Percentiles rank a stretch among this genome's conserved stretches.
Conservation (phyloP, 1,284 basidiomycete species). For the Pholiota adiposa region DNA sequence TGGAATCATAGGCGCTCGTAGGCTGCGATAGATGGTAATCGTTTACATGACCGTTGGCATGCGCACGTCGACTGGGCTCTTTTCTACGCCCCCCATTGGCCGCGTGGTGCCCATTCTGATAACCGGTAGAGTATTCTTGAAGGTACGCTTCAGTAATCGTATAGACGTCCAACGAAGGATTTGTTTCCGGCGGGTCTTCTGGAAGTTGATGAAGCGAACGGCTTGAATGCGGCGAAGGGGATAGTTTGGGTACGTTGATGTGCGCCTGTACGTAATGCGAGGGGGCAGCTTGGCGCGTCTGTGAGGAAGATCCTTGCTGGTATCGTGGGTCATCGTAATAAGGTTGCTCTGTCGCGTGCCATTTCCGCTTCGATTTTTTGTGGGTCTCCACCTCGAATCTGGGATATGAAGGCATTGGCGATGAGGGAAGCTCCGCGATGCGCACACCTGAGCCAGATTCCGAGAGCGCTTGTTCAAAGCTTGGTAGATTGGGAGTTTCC, state of each 20-base stretch:
- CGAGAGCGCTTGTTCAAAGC: slow-evolving; percentile 31
- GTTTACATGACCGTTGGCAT: neutral
- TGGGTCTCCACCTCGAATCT: slow-evolving; percentile 15
- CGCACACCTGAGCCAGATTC: slow-evolving; percentile 14
- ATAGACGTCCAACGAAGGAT: slow-evolving; percentile 19
- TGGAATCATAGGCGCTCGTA: slow-evolving; percentile 3
- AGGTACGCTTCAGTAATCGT: slow-evolving; percentile 17
- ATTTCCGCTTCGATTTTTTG: slow-evolving; percentile 10
- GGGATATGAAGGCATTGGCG: slow-evolving; percentile 10
- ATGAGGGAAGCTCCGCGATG: slow-evolving; percentile 14
- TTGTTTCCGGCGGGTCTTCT: slow-evolving; percentile 11
- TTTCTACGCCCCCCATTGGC: slow-evolving; percentile 11
- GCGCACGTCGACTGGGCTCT: neutral
- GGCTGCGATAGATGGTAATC: slow-evolving; percentile 8
- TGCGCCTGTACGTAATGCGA: slow-evolving; percentile 18
- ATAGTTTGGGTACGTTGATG: slow-evolving; percentile 5
- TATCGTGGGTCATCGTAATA: slow-evolving; percentile 5
- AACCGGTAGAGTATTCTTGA: slow-evolving; percentile 22
- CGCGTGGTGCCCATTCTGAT: slow-evolving; percentile 21
- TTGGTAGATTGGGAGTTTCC: slow-evolving; percentile 42
- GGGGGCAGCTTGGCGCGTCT: slow-evolving; percentile 8
- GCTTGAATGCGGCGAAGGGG: neutral
- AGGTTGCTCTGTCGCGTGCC: slow-evolving; percentile 1
- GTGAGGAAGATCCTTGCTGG: slow-evolving; percentile 10
- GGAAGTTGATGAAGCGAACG: slow-evolving; percentile 9